Conservation (phyloP, 768 basidiomycete genomes). For the Galerina marginata region DNA sequence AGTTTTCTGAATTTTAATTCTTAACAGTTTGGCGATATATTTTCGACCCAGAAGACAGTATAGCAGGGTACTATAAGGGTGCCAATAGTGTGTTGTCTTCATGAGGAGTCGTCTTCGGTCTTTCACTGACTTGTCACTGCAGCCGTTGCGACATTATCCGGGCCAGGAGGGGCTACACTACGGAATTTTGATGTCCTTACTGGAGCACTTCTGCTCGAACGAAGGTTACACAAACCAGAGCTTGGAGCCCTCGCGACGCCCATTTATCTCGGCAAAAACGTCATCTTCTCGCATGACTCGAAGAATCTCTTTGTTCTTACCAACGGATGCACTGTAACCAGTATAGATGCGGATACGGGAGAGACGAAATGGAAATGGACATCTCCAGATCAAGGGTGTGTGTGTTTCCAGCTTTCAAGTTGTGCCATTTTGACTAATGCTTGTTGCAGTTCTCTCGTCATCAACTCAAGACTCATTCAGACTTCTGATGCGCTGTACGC, state of each 20-base stretch:
- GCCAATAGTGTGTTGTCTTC: conserved; percentile 54
- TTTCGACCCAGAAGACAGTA: conserved; percentile 70
- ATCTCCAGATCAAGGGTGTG: conserved; percentile 71
- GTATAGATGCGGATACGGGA: conserved; percentile 56
- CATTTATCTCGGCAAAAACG: conserved; percentile 56
- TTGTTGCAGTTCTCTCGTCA: conserved; percentile 57
- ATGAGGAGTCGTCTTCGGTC: no score
- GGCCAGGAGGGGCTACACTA: conserved; percentile 70
- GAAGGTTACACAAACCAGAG: conserved; percentile 54
- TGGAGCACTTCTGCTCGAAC: conserved; percentile 73
- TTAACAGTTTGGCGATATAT: conserved; percentile 79
- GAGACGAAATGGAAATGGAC: conserved; percentile 73
- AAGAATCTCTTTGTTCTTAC: conserved; percentile 56
- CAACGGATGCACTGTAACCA: conserved; percentile 63
- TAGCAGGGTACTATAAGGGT: conserved; percentile 66
- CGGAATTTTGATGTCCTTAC: conserved; percentile 68
- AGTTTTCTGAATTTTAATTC: conserved; percentile 4
- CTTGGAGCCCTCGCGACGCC: conserved; percentile 56
- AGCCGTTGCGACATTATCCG: conserved; percentile 81
- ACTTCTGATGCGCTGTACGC: conserved; percentile 61
- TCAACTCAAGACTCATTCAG: conserved; percentile 66
- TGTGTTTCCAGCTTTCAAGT: conserved; percentile 6
- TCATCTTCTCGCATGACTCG: conserved; percentile 43
- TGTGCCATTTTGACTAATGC: not conserved
- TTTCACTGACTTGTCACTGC: not conserved